Percentiles rank a stretch among this genome's conserved stretches.
phyloP scores from a whole-genome alignment of 2,329 filamentous ascomycete species.

The Neofusicoccum cordaticola region DNA sequence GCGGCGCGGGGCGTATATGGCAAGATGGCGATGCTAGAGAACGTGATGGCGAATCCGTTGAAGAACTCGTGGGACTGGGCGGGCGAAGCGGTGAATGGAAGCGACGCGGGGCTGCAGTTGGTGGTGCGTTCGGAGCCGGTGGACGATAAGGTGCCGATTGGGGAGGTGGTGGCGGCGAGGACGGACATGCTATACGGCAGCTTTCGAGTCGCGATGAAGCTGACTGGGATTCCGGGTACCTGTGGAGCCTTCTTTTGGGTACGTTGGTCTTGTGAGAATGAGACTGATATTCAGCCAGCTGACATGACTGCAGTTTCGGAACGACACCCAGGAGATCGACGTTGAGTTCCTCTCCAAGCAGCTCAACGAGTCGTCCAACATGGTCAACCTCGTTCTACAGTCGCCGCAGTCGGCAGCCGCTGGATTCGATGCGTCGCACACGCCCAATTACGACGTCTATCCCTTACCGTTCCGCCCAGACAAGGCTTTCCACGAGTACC shows the following conservation, averaged over 20 bases:
- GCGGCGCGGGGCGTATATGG: conserved; percentile 62
- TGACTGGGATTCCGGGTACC: conserved; percentile 61
- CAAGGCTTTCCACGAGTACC: conserved; percentile 69
- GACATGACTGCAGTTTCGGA: conserved; percentile 59
- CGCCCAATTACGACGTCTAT: conserved; percentile 56
- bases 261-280: conserved; percentile 9
- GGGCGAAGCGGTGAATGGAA: conserved; percentile 45
- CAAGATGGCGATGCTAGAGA: conserved; percentile 58
- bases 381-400: conserved; percentile 74
- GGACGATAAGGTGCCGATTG: conserved; percentile 56
- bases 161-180: conserved; percentile 62
- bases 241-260: conserved; percentile 82
- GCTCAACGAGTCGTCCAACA: conserved; percentile 57
- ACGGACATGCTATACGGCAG: conserved; percentile 67
- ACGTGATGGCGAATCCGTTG: conserved; percentile 57
- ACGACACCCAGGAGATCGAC: conserved; percentile 77
- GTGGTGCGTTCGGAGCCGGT: conserved; percentile 36
- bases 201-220: conserved; percentile 65
- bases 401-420: conserved; percentile 57
- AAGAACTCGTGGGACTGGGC: conserved; percentile 42
- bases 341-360: conserved; percentile 73
- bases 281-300: conserved; percentile 17
- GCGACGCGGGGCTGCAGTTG: conserved; percentile 38
- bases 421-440: conserved; percentile 62
- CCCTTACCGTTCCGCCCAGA: conserved; percentile 66